Conservation (phyloP, 257 asterid genomes). For the Solanum neorickii region DNA sequence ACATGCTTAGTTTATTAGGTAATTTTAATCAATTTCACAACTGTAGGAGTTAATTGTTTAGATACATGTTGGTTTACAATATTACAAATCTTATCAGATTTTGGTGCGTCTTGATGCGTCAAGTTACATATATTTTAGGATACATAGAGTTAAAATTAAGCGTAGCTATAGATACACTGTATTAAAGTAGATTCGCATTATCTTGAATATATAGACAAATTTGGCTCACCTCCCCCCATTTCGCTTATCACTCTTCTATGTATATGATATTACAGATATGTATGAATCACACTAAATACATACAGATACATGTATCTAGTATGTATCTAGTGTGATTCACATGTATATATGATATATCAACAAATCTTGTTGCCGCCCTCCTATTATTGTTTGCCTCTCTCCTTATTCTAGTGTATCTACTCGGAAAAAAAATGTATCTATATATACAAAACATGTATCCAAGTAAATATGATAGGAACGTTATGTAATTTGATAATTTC, state of each 20-base stretch:
- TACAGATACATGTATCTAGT: not conserved
- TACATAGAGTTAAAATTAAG: too few relatives aligned
- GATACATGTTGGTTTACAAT: not conserved
- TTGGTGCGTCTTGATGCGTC: not conserved
- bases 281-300: not conserved
- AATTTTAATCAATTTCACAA: too few relatives aligned
- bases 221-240: too few relatives aligned
- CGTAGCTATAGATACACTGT: too few relatives aligned
- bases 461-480: too few relatives aligned
- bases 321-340: not conserved
- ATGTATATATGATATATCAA: not conserved
- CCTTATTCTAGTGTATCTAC: not conserved
- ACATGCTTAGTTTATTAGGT: not conserved
- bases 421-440: too few relatives aligned
- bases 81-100: too few relatives aligned
- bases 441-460: not conserved
- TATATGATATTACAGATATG: not conserved
- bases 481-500: not conserved
- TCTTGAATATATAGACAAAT: too few relatives aligned
- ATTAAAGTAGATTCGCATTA: too few relatives aligned
- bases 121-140: not conserved
- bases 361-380: not conserved
- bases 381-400: not conserved
- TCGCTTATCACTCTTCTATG: not conserved
- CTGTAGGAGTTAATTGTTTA: too few relatives aligned